Evolutionary conservation across 768 basidiomycete genomes (phyloP), one percentile per base, ranked within the genome.

Genomic region (Leccinum sublutescens): DNA sequence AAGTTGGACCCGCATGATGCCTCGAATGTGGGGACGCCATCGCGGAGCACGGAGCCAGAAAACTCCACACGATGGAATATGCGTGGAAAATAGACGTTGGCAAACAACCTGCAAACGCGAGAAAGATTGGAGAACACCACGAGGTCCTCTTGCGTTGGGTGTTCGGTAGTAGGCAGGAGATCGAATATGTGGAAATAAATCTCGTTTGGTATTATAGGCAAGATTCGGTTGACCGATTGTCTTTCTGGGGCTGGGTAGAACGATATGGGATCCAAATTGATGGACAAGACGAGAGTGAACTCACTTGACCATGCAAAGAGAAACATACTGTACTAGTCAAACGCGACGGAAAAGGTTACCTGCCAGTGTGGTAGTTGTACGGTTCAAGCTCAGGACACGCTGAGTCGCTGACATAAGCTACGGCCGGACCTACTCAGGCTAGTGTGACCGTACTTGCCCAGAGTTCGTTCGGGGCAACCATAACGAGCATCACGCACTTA

Each of bases 101-200:
- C 75, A 54, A 82, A 82, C 59, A 78, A 75, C 14, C 73, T 74
- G 60, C 81, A 82, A 36, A 79, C 77, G 36, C 68, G 67, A 9
- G 77, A 76, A 25, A 82, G 71, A n/a, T 60, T 66, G 33, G 61
- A 59, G 34, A 67, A 61, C 15, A 21, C 58, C 5, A 2, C 2
- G 15, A 55, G 21, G 23, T 59, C 9, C n/a, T 75, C 64, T 3
- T 53, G 50, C 6, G 51, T 50, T 10, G 43, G 61, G 56, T 34
- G 57, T 1, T 63, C 34, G 34, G 64, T 33, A 33, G 33, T 55
- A 0, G 65, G 52, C 19, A 80, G 48, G 34, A 67, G n/a, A 11
- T 43, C n/a, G n/a, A 7, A 40, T 40, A 40, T 36, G 34, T 36
- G 14, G 12, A 36, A 36, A 54, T 80, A 81, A 21, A 82, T 69